phyloP scores from a whole-genome alignment of 257 asterid genomes.

The Solanum pimpinellifolium region DNA sequence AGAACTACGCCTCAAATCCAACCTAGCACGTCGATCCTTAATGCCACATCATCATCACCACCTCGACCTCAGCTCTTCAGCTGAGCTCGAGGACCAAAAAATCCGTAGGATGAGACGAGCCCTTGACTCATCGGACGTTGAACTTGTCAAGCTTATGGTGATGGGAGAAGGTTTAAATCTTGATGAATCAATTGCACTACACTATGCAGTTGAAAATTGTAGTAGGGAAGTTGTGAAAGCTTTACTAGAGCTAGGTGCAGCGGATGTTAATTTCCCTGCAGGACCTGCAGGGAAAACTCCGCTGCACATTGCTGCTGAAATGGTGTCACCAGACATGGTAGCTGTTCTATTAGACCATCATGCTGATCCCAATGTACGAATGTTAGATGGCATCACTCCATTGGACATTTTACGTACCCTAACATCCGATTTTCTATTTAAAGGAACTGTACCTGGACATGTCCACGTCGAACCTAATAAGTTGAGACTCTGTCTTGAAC shows the following conservation, averaged over 20 bases:
- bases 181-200: constrained; percentile 74
- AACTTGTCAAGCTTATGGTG: constrained; percentile 94
- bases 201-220: constrained; percentile 79
- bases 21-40: constrained; percentile 51
- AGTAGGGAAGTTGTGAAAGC: constrained; percentile 88
- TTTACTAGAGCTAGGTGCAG: constrained; percentile 84
- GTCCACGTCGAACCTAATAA: constrained; percentile 78
- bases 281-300: constrained; percentile 85
- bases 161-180: constrained; percentile 96
- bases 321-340: constrained; percentile 98
- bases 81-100: constrained; percentile 82
- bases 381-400: constrained; percentile 75
- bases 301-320: constrained; percentile 81
- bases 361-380: constrained; percentile 81
- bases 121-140: constrained; percentile 86
- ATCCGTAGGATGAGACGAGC: constrained; percentile 88
- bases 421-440: constrained; percentile 81
- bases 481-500: constrained; percentile 75
- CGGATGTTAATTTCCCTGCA: constrained; percentile 83
- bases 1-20: constrained; percentile 79
- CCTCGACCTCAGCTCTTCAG: constrained; percentile 31
- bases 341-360: constrained; percentile 93
- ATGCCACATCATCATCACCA: constrained; percentile 40
- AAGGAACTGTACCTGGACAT: constrained; percentile 83
- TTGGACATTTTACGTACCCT: constrained; percentile 80